Evolutionary conservation across 2,329 filamentous ascomycete species (phyloP).

Genomic region (Bipolaris bicolor): DNA sequence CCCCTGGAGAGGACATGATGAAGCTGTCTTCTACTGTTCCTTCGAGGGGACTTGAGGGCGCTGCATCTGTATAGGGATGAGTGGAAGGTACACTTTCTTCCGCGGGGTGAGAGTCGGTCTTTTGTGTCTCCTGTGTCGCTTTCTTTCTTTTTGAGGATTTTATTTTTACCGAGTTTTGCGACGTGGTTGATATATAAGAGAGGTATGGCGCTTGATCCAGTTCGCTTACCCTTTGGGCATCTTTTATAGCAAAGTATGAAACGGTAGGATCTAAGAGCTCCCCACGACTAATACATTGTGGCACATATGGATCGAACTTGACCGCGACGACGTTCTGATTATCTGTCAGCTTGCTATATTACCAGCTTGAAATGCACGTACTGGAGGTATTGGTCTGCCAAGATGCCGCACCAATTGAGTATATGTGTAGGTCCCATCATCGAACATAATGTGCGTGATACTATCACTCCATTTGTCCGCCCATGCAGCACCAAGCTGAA

Average conservation of each 20-base stretch:
- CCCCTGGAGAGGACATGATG: constrained; percentile 19
- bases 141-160: constrained; percentile 56
- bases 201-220: constrained; percentile 2
- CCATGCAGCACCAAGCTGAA: constrained; percentile 71
- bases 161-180: constrained; percentile 55
- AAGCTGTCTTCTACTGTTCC: constrained; percentile 44
- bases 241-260: constrained; percentile 65
- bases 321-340: constrained; percentile 58
- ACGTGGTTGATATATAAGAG: constrained; percentile 15
- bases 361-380: background rate
- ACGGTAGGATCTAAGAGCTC: constrained; percentile 60
- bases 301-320: constrained; percentile 52
- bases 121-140: constrained; percentile 42
- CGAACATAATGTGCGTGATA: constrained; percentile 81
- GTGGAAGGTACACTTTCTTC: constrained; percentile 38
- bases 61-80: constrained; percentile 7
- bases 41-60: constrained; percentile 9
- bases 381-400: constrained; percentile 40
- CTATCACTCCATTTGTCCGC: constrained; percentile 59
- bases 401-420: constrained; percentile 67
- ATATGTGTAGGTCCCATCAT: constrained; percentile 67
- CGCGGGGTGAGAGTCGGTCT: constrained; percentile 46
- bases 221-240: constrained; percentile 46
- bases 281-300: constrained; percentile 52
- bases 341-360: background rate